Base-by-base conservation (phyloP, 2,329 filamentous ascomycete genomes). In the Arthrobotrys pseudoclavata region DNA sequence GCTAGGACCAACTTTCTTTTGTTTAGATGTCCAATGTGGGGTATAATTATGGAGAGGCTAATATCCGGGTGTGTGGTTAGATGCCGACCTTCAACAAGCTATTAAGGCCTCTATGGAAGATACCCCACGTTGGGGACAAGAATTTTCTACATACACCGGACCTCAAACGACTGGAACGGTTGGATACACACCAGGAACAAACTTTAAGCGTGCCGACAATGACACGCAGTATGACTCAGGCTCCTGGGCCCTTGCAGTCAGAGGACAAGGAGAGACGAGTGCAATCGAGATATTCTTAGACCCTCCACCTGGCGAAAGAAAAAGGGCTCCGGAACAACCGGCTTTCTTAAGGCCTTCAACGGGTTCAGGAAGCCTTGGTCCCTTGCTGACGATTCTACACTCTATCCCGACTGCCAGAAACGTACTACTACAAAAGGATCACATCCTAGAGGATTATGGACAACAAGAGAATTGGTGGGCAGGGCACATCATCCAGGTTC, bases 381-480 rank as follows among this genome's bases (percentile, higher is more conserved):
- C 79, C 29, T 50, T 79, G 12, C 47, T 82, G 15, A 81, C 80
- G 47, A 81, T 82, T 40, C 52, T 82, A 12, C 80, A 82, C 55
- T 79, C 79, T 22, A 81, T 82, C 20, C 81, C 81, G 37, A 50
- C 61, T 31, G 78, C 80, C 18, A 72, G 80, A 57, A 78, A 81
- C 47, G 66, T 74, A 13, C 64, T 82, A 47, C 64, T 82, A 34
- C 71, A 76, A 13, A 53, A 76, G 37, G 48, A 71, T 29, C 40
- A 76, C 63, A 48, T 79, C 45, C 29, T 75, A 50, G 66, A 71
- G 4, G 70, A 81, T 34, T 82, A 82, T 48, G 79, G 81, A 4
- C 72, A 80, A 9, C 74, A 80, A 24, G 79, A 81, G 40, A 72
- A 80, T 31, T 82, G 81, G 81, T 82, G 81, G 81, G 77, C 79